These are phyloP conservation scores for Zanthoxylum bungeanum DNA, from an alignment of 345 rosid genomes.

Conservation along the genomic window DNA sequence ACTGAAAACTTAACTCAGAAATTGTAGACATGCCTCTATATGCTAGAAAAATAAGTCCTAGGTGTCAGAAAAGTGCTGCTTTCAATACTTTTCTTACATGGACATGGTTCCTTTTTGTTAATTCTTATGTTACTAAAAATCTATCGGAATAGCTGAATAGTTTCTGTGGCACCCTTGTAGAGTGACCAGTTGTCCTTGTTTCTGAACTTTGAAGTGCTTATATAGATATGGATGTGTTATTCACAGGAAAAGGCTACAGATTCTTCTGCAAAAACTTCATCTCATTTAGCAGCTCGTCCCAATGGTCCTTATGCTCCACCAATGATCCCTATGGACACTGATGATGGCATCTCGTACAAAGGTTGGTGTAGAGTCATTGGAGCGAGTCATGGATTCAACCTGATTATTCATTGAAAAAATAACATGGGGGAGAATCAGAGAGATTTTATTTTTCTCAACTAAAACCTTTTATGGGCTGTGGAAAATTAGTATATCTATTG, in stretches of 20 bases:
- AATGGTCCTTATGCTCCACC: constrained; percentile 71
- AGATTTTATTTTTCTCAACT: background rate
- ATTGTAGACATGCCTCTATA: background rate
- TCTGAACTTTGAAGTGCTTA: constrained; percentile 11
- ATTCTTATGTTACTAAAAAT: background rate
- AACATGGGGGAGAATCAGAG: background rate
- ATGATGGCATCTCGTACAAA: constrained; percentile 71
- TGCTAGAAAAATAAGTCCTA: constrained; percentile 1
- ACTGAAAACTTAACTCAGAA: background rate
- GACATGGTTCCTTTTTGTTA: background rate
- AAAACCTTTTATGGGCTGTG: background rate
- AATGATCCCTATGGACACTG: constrained; percentile 55
- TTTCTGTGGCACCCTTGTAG: too few species aligned
- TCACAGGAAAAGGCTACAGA: constrained; percentile 68
- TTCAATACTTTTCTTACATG: background rate
- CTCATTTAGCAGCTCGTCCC: constrained; percentile 58
- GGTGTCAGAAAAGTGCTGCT: constrained; percentile 1
- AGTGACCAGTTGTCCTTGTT: background rate
- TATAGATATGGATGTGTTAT: constrained; percentile 20
- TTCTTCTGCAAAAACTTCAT: constrained; percentile 59
- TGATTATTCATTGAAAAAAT: background rate
- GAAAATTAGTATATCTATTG: background rate
- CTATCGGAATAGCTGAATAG: too few species aligned
- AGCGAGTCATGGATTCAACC: background rate
- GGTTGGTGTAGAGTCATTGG: constrained; percentile 34